These are phyloP conservation scores for Globisporangium nunn DNA, from an alignment of 352 stramenopile species.

Conservation along the genomic window DNA sequence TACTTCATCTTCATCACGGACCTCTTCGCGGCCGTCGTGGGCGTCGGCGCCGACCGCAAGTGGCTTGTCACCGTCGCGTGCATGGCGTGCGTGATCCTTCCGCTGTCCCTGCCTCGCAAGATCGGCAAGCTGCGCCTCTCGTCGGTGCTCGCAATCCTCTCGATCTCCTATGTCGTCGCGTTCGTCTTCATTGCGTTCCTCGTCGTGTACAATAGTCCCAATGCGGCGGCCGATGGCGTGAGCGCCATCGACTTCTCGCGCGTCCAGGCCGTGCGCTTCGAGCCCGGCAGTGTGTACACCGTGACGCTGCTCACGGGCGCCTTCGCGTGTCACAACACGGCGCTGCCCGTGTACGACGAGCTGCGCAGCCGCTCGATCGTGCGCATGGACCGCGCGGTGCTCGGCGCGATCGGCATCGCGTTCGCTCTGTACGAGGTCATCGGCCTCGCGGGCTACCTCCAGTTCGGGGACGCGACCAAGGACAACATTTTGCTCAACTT, in stretches of 20 bases:
- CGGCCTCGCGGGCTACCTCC: constrained; percentile 59
- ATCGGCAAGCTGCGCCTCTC: constrained; percentile 57
- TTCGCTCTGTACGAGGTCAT: constrained; percentile 71
- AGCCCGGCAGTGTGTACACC: constrained; percentile 61
- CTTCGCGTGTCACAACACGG: constrained; percentile 76
- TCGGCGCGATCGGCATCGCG: constrained; percentile 48
- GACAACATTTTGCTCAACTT: constrained; percentile 82
- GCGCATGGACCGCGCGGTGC: constrained; percentile 60
- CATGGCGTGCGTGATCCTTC: constrained; percentile 35
- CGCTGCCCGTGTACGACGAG: constrained; percentile 72
- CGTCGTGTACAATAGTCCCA: constrained; percentile 12
- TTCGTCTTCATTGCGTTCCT: constrained; percentile 53
- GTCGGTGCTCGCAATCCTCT: constrained; percentile 55
- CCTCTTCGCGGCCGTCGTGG: constrained; percentile 42
- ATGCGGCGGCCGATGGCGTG: constrained; percentile 1
- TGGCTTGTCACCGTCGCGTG: constrained; percentile 49
- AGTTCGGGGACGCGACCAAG: constrained; percentile 50
- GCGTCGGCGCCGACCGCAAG: constrained; percentile 29
- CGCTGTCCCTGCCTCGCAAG: constrained; percentile 47
- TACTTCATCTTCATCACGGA: constrained; percentile 82
- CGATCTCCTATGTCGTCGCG: constrained; percentile 59
- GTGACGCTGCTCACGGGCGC: constrained; percentile 67
- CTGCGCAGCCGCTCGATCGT: constrained; percentile 39
- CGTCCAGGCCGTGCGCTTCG: constrained; percentile 43
- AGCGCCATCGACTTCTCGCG: constrained; percentile 17